Evolutionary conservation across 257 asterid species (phyloP).

Genomic region (Marsdenia floribunda): DNA sequence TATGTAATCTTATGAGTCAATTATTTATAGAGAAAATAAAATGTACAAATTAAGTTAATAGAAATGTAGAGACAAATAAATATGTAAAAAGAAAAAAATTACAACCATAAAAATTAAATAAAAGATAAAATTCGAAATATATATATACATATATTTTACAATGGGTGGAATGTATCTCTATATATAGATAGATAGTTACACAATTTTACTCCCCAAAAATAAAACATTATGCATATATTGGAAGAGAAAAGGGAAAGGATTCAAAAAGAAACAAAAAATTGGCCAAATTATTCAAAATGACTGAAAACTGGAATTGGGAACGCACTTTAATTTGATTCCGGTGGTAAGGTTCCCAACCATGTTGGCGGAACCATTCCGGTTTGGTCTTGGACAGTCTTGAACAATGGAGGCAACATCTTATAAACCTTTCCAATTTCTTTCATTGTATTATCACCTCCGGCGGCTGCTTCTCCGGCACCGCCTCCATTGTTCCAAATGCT

Average conservation of each 20-base stretch:
- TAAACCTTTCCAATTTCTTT: slow-evolving; percentile 8
- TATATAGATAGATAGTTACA: not conserved
- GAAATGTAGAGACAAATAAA: too few relatives aligned
- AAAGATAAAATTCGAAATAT: too few relatives aligned
- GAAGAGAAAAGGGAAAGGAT: not conserved
- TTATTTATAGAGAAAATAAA: too few relatives aligned
- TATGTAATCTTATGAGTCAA: too few relatives aligned
- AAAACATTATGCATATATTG: not conserved
- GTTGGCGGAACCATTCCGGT: slow-evolving; percentile 11
- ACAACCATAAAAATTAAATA: too few relatives aligned
- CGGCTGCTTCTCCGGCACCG: not conserved
- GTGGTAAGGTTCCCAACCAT: slow-evolving; percentile 10
- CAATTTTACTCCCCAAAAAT: not conserved
- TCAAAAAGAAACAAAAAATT: too few relatives aligned
- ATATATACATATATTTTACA: too few relatives aligned
- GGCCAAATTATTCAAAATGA: not conserved
- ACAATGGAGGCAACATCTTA: slow-evolving; percentile 9
- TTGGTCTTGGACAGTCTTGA: slow-evolving; percentile 4
- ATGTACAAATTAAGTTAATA: too few relatives aligned
- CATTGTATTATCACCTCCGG: not conserved
- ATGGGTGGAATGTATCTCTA: too few relatives aligned
- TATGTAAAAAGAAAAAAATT: too few relatives aligned
- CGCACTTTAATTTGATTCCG: not conserved
- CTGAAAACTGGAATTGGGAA: not conserved
- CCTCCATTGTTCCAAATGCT: slow-evolving; percentile 6